Evolutionary conservation across 345 rosid species (phyloP), one percentile per base, ranked within the genome.

Genomic region (Brassica nigra): DNA sequence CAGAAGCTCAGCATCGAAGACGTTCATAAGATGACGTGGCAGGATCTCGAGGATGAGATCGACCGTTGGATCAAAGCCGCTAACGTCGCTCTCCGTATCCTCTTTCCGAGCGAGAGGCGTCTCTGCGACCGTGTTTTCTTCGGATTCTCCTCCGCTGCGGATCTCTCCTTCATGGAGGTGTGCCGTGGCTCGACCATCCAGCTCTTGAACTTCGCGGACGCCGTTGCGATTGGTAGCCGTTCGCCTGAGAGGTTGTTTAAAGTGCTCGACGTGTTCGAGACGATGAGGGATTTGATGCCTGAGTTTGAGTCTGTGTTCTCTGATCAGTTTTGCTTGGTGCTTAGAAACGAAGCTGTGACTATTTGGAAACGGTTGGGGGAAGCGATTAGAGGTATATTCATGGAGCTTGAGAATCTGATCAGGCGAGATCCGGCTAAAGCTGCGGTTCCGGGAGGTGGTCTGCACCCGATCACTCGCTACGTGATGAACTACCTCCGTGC

Each of bases 341-440:
- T 92, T 57, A 86, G 95, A 67, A 90, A 91, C 44, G 97, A 92
- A 66, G 98, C 97, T 0, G 57, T 85, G 1, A 86, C 89, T 0
- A 86, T 92, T 66, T 91, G 97, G 97, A 94, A 89, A 80, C 84
- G 92, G 65, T 74, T 92, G 58, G 90, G 97, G 39, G 97, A 90
- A 54, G 90, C 95, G 0, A 84, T 92, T 6, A 85, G 91, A 76
- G 97, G 95, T 68, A 91, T 89, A 34, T 92, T 94, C 62, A 92
- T 92, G 98, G 97, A 94, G 68, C 88, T 94, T 64, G 97, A 94
- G 87, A 91, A 94, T 86, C 62, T 91, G 73, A 92, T 94, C 73
- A 79, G 92, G 27, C 84, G 97, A 33, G 98, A 94, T 78, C 97
- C 97, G 0, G 90, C 92, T 0, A 92, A 91, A 73, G 84, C 90